Base-by-base conservation (phyloP, 257 asterid genomes). In the Parsonsia alboflavescens region DNA sequence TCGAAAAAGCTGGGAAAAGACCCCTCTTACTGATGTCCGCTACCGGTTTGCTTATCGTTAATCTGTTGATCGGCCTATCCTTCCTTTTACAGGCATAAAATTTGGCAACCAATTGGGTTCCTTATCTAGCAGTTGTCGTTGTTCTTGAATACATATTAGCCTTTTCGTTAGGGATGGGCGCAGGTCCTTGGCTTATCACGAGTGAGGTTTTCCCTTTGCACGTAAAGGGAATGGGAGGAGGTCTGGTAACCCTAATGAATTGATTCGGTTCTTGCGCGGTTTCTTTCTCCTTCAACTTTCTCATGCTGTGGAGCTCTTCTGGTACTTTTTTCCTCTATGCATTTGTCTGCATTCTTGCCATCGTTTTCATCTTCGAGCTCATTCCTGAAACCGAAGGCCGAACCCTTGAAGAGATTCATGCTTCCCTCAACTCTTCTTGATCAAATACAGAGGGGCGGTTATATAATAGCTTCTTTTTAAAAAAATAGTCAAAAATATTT, bases 351-450 rank as follows among this genome's bases (percentile, higher is more conserved):
- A 64, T 67, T 67, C 68, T 79, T 21, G 73, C 83, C 12, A 70
- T 73, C 11, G 19, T 82, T 9, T 82, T 82, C 67, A 75, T 79
- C 36, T 72, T 19, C 26, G 50, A 73, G 57, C 9, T 82, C 16
- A 42, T 82, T 46, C 86, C 84, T 1, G 86, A 82, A 76, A 82
- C 84, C n/a, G 79, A 82, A 71, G 86, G 86, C 3, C 66, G 78
- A 65, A 82, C 61, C 58, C 79, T 82, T 1, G 84, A 82, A 61
- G 84, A 82, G 68, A 82, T 82, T 59, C 66, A 59, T 28, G 66
- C 66, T 59, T 59, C 66, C 28, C 66, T 59, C 1, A 26, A 36
- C 41, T 59, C 66, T 12, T 59, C 66, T 59, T 33, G 39, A 33
- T 33, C n/a, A 33, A 33, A 3, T 3, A 33, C 39, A 33, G 39